Conservation (phyloP, 805 yeast genomes). For the Metschnikowia similis region DNA sequence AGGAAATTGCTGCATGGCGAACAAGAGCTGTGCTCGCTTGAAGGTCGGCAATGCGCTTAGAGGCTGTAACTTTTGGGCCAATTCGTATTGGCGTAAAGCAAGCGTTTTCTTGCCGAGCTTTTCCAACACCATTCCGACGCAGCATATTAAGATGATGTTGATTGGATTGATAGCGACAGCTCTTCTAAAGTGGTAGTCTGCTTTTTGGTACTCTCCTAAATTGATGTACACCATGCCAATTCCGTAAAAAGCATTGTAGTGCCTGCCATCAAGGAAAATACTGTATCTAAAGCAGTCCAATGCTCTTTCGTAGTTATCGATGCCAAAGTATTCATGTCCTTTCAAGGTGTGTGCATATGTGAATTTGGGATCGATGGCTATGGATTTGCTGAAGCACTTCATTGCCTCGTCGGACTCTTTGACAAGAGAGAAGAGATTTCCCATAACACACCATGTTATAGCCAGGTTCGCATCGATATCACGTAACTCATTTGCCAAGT, state of each 20-base stretch:
- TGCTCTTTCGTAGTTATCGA: constrained; percentile 88
- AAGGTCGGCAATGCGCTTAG: constrained; percentile 79
- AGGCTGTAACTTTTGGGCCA: constrained; percentile 84
- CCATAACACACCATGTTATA: constrained; percentile 88
- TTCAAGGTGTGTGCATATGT: constrained; percentile 88
- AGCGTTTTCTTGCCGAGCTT: constrained; percentile 61
- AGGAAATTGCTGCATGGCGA: constrained; percentile 64
- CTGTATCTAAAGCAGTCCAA: constrained; percentile 78
- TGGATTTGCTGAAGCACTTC: constrained; percentile 77
- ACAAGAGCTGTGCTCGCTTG: constrained; percentile 79
- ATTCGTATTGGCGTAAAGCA: constrained; percentile 76
- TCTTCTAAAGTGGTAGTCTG: constrained; percentile 81
- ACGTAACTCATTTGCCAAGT: constrained; percentile 73
- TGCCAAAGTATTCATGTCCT: constrained; percentile 88
- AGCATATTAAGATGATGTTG: constrained; percentile 83
- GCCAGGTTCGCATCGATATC: constrained; percentile 63
- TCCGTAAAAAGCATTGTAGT: constrained; percentile 93
- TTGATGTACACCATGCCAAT: constrained; percentile 90
- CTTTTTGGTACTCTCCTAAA: constrained; percentile 76
- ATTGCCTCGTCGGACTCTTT: constrained; percentile 89
- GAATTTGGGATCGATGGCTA: constrained; percentile 60
- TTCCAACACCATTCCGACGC: constrained; percentile 91
- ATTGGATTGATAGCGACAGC: constrained; percentile 88
- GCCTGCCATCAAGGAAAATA: constrained; percentile 69
- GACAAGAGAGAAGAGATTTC: constrained; percentile 79